Percentiles rank a stretch among this genome's conserved stretches.
These are phyloP conservation scores for Typha latifolia DNA, from an alignment of 176 grass and related monocot species.

Conservation along the genomic window DNA sequence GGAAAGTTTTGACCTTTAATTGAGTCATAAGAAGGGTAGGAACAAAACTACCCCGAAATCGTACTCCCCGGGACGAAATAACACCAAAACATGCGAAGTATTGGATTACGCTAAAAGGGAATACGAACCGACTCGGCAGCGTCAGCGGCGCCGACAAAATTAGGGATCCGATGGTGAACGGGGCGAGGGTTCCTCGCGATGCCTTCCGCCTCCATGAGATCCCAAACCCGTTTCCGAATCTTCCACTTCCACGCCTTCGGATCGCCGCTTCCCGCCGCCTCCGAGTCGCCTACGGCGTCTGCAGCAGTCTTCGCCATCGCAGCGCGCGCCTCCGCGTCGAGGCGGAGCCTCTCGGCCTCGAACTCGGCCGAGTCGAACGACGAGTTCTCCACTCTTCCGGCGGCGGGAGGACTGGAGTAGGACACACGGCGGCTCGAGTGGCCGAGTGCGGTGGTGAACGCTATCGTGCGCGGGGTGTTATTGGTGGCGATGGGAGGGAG, in stretches of 20 bases:
- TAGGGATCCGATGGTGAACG: slow-evolving; percentile 95
- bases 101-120: background rate
- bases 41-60: too few species aligned
- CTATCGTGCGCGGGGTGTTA: background rate
- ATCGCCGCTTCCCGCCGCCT: slow-evolving; percentile 16
- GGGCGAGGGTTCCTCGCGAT: slow-evolving; percentile 66
- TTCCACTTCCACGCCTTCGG: slow-evolving; percentile 80
- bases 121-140: slow-evolving; percentile 49
- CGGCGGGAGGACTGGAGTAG: background rate
- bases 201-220: slow-evolving; percentile 59
- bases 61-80: background rate
- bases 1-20: too few species aligned
- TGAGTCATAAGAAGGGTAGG: too few species aligned
- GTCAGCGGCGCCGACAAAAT: slow-evolving; percentile 53
- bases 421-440: slow-evolving; percentile 8
- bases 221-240: slow-evolving; percentile 72
- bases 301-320: slow-evolving; percentile 37
- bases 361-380: slow-evolving; percentile 60
- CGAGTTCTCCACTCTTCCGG: background rate
- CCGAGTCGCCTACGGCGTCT: background rate
- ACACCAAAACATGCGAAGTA: background rate
- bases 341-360: slow-evolving; percentile 59
- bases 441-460: background rate
- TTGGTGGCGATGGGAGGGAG: background rate
- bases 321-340: slow-evolving; percentile 65